Conservation (phyloP, 2,329 filamentous ascomycete species). For the Aspergillus quadrilineatus region DNA sequence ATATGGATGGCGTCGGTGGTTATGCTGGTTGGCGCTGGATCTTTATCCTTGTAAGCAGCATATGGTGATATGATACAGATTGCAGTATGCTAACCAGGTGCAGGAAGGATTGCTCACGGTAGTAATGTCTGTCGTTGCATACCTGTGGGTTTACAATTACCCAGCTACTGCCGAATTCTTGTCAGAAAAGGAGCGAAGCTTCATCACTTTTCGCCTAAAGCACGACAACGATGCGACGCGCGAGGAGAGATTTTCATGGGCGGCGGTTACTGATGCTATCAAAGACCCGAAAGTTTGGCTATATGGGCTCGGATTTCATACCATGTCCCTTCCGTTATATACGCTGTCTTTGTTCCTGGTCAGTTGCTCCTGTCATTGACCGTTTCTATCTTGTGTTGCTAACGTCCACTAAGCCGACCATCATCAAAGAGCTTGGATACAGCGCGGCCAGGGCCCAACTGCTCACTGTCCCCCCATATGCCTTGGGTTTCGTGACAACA, state of each 20-base stretch:
- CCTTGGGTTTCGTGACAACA: constrained; percentile 61
- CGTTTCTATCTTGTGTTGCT: not conserved
- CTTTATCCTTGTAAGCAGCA: constrained; percentile 54
- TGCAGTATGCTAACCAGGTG: not conserved
- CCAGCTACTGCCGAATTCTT: constrained; percentile 44
- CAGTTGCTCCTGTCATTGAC: not conserved
- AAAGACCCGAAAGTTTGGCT: constrained; percentile 71
- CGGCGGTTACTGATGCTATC: constrained; percentile 61
- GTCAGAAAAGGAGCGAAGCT: constrained; percentile 53
- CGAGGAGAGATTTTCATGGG: constrained; percentile 68
- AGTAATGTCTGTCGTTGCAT: constrained; percentile 44
- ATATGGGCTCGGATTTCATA: constrained; percentile 70
- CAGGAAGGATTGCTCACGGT: constrained; percentile 70
- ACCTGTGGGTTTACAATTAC: constrained; percentile 46
- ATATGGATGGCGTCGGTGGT: constrained; percentile 48
- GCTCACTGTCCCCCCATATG: constrained; percentile 64
- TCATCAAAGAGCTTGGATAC: constrained; percentile 46
- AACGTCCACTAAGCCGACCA: constrained; percentile 33
- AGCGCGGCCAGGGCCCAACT: constrained; percentile 48
- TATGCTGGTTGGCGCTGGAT: constrained; percentile 63
- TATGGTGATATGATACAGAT: not conserved
- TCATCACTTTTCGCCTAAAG: constrained; percentile 62
- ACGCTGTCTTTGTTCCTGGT: constrained; percentile 41
- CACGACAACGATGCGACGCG: constrained; percentile 69
- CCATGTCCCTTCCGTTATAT: constrained; percentile 62